Evolutionary conservation across 1,139 yeast species (phyloP).

Genomic region (Pichia sp.): DNA sequence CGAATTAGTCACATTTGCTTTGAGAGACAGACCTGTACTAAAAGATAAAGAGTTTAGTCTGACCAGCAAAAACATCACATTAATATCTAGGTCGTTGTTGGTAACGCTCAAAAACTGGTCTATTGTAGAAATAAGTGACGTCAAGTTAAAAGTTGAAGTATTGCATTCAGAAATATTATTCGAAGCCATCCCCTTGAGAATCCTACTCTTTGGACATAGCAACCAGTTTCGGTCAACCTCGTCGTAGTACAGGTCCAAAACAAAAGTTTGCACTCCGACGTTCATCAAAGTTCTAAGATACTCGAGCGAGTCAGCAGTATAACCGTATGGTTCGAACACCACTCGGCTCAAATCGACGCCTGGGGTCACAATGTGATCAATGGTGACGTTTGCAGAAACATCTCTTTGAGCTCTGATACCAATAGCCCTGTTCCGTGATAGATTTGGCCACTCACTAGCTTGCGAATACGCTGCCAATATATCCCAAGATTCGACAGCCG

Average conservation of each 20-base stretch:
- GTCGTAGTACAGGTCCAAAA: slow-evolving; percentile 67
- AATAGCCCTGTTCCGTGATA: slow-evolving; percentile 27
- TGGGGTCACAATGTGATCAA: slow-evolving; percentile 51
- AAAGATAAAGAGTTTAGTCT: slow-evolving; percentile 35
- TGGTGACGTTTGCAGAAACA: slow-evolving; percentile 47
- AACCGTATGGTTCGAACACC: slow-evolving; percentile 51
- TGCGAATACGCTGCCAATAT: slow-evolving; percentile 9
- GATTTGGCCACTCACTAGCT: slow-evolving; percentile 19
- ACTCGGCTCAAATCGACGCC: slow-evolving; percentile 56
- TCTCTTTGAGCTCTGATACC: slow-evolving; percentile 71
- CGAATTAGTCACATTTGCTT: background rate
- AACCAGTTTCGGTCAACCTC: slow-evolving; percentile 52
- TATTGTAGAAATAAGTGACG: slow-evolving; percentile 37
- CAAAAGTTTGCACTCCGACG: slow-evolving; percentile 49
- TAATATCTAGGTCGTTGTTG: slow-evolving; percentile 53
- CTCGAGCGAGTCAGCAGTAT: slow-evolving; percentile 40
- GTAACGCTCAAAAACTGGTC: slow-evolving; percentile 42
- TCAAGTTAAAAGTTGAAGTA: slow-evolving; percentile 35
- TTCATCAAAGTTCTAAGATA: slow-evolving; percentile 39
- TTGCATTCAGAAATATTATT: slow-evolving; percentile 9
- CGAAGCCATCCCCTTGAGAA: background rate
- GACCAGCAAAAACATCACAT: slow-evolving; percentile 50
- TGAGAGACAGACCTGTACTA: background rate
- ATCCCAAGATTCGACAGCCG: slow-evolving; percentile 1
- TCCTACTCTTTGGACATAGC: slow-evolving; percentile 49